Conservation (phyloP, 208 protist genomes). For the Leishmania mexicana region DNA sequence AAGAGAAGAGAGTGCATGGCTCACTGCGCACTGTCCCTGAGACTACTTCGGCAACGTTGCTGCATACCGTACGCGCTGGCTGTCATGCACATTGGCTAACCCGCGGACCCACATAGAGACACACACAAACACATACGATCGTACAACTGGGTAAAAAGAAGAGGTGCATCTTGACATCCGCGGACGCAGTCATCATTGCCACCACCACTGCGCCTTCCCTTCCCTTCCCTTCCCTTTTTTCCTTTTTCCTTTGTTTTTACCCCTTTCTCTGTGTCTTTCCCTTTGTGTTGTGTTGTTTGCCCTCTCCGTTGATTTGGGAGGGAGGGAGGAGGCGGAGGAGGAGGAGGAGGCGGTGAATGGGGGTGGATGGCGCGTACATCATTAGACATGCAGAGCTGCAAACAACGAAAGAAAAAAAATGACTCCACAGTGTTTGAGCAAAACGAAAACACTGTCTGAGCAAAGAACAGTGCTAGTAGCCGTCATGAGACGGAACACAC, state of each 20-base stretch:
- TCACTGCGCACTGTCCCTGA: background rate
- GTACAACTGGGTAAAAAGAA: background rate
- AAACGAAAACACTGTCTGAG: no score
- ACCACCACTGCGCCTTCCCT: background rate
- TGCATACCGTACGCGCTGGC: background rate
- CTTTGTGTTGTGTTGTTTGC: background rate
- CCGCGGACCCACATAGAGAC: background rate
- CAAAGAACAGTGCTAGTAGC: background rate
- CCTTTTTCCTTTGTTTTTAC: background rate
- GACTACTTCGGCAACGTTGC: background rate
- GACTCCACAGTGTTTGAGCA: no score
- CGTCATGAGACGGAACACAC: background rate
- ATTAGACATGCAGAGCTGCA: background rate
- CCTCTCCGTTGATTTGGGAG: background rate
- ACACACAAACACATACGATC: background rate
- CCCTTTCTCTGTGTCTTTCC: background rate
- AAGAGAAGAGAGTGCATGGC: background rate
- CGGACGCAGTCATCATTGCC: background rate
- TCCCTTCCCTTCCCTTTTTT: background rate
- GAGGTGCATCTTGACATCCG: background rate
- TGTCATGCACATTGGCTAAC: background rate
- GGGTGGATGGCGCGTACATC: background rate
- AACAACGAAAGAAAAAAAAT: background rate
- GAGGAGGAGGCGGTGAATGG: background rate
- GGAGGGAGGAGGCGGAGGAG: no score